Conservation (phyloP, 129 eudicot species). For the Flaveria trinervia region DNA sequence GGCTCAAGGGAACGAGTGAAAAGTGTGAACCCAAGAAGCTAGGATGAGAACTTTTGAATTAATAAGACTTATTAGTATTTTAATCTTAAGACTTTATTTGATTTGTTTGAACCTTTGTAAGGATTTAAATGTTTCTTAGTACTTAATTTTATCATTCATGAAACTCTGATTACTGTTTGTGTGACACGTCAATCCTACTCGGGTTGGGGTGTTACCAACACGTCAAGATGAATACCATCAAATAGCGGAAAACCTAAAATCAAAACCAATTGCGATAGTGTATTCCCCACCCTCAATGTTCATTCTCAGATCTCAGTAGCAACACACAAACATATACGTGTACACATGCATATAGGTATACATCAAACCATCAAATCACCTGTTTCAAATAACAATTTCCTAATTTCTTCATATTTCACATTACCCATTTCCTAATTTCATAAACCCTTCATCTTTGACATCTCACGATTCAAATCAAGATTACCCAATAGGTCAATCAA, state of each 20-base stretch:
- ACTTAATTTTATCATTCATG: too few relatives aligned
- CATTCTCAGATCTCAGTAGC: conserved; percentile 3
- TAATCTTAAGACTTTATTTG: too few relatives aligned
- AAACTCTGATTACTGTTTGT: too few relatives aligned
- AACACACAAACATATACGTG: background rate
- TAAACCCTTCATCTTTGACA: conserved; percentile 21
- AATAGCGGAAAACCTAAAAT: background rate
- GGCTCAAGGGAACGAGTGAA: too few relatives aligned
- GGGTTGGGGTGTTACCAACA: too few relatives aligned
- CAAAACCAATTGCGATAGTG: conserved; percentile 9
- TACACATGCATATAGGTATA: background rate
- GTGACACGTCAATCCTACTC: too few relatives aligned
- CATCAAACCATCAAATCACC: conserved; percentile 31
- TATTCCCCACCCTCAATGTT: conserved; percentile 19
- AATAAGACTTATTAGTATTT: too few relatives aligned
- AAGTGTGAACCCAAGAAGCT: too few relatives aligned
- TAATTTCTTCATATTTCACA: conserved; percentile 18
- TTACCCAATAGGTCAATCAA: conserved; percentile 23
- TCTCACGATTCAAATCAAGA: conserved; percentile 17
- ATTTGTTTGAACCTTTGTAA: too few relatives aligned
- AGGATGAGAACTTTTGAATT: too few relatives aligned
- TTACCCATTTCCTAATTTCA: conserved; percentile 10
- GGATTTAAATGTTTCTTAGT: too few relatives aligned
- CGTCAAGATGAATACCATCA: too few relatives aligned
- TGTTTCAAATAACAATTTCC: conserved; percentile 20